Evolutionary conservation across 345 rosid genomes (phyloP).

Genomic region (Eucalyptus coolabah): DNA sequence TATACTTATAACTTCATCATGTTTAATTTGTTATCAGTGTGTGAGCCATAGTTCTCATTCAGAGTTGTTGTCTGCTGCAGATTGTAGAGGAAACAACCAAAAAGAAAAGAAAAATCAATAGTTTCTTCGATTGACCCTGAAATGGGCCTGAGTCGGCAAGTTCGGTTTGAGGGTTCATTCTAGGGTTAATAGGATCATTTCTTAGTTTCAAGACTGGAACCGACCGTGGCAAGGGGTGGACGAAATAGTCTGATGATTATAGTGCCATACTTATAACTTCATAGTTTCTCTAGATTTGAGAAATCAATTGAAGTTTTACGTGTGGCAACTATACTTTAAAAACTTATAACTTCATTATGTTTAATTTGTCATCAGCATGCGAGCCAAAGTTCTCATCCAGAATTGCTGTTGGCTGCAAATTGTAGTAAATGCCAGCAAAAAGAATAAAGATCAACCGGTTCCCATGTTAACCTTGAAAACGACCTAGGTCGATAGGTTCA

Average conservation of each 20-base stretch:
- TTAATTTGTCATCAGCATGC: neutral
- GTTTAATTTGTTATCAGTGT: no score
- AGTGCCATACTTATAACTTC: neutral
- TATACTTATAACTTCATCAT: neutral
- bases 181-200: neutral
- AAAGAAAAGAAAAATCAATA: no score
- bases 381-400: neutral
- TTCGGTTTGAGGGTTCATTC: neutral
- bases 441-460: rapidly evolving
- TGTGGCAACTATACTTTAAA: neutral
- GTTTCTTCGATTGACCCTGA: neutral
- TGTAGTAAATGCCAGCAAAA: neutral
- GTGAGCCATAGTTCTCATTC: no score
- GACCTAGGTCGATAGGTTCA: no score
- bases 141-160: neutral
- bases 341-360: neutral
- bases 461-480: neutral
- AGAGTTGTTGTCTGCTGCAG: no score
- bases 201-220: neutral
- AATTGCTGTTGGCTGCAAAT: neutral
- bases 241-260: neutral
- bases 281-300: neutral
- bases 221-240: neutral
- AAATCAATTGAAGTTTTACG: neutral
- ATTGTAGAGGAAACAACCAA: no score